phyloP scores from a whole-genome alignment of 2,329 filamentous ascomycete genomes.

The Catunica adiposa region DNA sequence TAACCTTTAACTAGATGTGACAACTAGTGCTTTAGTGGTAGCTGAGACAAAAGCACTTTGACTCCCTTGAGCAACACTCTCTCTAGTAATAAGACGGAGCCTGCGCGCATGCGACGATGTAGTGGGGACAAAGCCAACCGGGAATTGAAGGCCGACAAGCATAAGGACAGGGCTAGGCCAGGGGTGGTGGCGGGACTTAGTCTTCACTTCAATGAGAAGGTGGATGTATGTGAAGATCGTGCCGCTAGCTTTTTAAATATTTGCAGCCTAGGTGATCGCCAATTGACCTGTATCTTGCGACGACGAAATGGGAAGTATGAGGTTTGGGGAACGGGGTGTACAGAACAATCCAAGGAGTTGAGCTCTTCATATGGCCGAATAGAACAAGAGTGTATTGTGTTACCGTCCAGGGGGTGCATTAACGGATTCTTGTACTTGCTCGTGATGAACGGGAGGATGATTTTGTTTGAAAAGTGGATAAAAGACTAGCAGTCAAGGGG shows the following conservation, averaged over 20 bases:
- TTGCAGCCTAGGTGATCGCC: not conserved
- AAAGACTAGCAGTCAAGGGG: too few relatives aligned
- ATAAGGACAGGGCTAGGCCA: not conserved
- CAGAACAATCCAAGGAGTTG: not conserved
- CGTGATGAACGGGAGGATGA: too few relatives aligned
- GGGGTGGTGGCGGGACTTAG: slow-evolving; percentile 3
- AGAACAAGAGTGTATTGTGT: too few relatives aligned
- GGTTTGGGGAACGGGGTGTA: too few relatives aligned
- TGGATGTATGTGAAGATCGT: not conserved
- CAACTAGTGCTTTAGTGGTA: not conserved
- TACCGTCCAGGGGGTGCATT: too few relatives aligned
- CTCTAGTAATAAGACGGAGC: too few relatives aligned
- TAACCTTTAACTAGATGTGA: not conserved
- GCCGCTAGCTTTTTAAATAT: not conserved
- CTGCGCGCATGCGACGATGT: not conserved
- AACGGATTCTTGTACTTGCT: too few relatives aligned
- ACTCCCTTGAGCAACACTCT: not conserved
- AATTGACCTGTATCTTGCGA: not conserved
- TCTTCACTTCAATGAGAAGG: not conserved
- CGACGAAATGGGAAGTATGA: too few relatives aligned
- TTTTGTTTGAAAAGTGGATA: too few relatives aligned
- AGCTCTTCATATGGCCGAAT: not conserved
- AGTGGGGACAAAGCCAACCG: not conserved
- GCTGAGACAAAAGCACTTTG: not conserved
- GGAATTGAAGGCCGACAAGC: not conserved